phyloP scores from a whole-genome alignment of 495 filamentous ascomycete species.

The Pseudevernia furfuracea region DNA sequence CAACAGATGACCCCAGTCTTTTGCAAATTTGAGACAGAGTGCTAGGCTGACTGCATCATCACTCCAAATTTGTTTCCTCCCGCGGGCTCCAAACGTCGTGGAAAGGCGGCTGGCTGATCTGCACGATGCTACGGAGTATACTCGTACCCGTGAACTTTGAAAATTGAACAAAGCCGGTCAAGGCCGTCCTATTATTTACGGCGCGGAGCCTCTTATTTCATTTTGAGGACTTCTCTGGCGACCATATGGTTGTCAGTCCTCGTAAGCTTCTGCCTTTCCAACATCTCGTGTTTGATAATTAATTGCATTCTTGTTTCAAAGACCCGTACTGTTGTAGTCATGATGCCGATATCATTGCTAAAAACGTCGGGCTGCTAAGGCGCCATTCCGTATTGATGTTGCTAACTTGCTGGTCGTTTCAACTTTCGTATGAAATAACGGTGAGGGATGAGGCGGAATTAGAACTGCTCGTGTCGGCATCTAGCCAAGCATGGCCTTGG shows the following conservation, averaged over 20 bases:
- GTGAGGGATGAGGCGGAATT: no score
- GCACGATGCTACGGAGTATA: no score
- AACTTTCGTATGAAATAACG: no score
- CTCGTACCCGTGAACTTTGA: not conserved
- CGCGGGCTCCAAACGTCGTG: not conserved
- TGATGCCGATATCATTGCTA: not conserved
- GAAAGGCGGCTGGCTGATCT: constrained; percentile 3
- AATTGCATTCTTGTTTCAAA: not conserved
- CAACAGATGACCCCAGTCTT: not conserved
- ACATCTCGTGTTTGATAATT: not conserved
- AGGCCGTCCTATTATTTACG: constrained; percentile 6
- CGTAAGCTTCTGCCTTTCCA: not conserved
- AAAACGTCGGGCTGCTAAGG: not conserved
- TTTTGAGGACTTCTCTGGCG: not conserved
- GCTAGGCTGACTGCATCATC: not conserved
- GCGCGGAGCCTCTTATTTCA: constrained; percentile 2
- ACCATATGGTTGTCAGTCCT: not conserved
- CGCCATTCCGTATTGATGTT: not conserved
- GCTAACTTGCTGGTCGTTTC: not conserved
- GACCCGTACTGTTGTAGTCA: not conserved
- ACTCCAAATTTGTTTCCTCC: not conserved
- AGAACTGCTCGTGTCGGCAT: not conserved
- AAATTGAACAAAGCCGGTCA: constrained; percentile 5
- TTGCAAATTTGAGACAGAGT: not conserved
- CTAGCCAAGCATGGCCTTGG: not conserved